phyloP scores from a whole-genome alignment of 495 filamentous ascomycete genomes.

The Parachaetomium inaequale region DNA sequence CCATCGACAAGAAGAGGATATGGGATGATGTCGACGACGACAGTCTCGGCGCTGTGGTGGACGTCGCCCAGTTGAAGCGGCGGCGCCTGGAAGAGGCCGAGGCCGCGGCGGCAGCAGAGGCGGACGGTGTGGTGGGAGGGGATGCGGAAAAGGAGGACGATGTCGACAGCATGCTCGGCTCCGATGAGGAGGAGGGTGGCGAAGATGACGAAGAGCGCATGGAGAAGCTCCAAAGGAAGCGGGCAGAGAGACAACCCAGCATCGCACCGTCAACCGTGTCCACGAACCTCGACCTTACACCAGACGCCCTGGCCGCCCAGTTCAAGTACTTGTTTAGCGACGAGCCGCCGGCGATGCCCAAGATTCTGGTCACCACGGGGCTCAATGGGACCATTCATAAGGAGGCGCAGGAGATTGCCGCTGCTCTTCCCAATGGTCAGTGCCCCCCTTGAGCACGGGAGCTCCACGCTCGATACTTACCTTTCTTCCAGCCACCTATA shows the following conservation, averaged over 20 bases:
- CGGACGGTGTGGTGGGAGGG: conserved; percentile 42
- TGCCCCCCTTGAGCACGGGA: neutral
- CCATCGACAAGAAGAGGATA: conserved; percentile 81
- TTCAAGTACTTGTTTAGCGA: conserved; percentile 80
- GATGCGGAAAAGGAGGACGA: conserved; percentile 57
- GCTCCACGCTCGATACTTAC: neutral
- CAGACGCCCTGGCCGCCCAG: conserved; percentile 61
- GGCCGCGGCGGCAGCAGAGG: conserved; percentile 43
- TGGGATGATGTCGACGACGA: conserved; percentile 91
- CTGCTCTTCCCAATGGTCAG: conserved; percentile 70
- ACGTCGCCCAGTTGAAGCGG: conserved; percentile 72
- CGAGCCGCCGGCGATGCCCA: conserved; percentile 58
- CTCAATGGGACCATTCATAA: conserved; percentile 80
- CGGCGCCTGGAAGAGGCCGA: conserved; percentile 64
- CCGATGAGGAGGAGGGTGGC: conserved; percentile 48
- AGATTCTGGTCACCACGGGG: conserved; percentile 85
- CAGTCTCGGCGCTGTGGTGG: conserved; percentile 68
- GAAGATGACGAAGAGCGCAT: conserved; percentile 41
- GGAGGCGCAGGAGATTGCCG: conserved; percentile 71
- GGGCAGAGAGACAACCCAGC: conserved; percentile 49
- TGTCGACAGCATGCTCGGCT: conserved; percentile 69
- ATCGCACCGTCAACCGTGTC: conserved; percentile 61
- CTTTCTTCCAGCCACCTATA: conserved; percentile 58
- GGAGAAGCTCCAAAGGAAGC: conserved; percentile 37
- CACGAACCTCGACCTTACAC: conserved; percentile 68